Evolutionary conservation across 2,329 filamentous ascomycete species (phyloP).

Genomic region (Alternaria arbusti): DNA sequence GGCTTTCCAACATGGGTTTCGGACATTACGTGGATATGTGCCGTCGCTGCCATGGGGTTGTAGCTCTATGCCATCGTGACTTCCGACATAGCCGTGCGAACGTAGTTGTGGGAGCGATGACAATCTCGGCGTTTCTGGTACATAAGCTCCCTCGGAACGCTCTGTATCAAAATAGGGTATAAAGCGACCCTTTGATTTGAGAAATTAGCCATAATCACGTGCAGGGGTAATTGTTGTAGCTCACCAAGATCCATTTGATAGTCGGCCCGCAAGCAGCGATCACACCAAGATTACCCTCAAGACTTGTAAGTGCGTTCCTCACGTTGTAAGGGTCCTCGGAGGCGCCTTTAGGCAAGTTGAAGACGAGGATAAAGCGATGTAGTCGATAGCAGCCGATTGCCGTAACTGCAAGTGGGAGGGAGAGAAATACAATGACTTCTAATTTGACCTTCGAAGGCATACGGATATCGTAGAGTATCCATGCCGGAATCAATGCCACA

Average conservation of each 20-base stretch:
- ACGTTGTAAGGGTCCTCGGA: conserved; percentile 9
- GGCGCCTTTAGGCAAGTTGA: neutral
- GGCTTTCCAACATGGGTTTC: neutral
- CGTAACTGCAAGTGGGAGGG: conserved; percentile 9
- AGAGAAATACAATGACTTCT: conserved; percentile 5
- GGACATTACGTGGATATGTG: neutral
- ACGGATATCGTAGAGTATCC: conserved; percentile 9
- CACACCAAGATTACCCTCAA: conserved; percentile 13
- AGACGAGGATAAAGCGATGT: conserved; percentile 1
- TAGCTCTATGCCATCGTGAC: neutral
- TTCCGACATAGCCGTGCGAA: neutral
- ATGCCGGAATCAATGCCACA: conserved; percentile 13
- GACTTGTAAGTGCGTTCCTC: conserved; percentile 7
- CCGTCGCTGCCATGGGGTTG: neutral
- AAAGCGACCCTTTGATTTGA: neutral
- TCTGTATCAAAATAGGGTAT: conserved; percentile 9
- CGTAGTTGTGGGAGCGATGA: neutral
- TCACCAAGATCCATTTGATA: conserved; percentile 15
- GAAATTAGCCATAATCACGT: too few species aligned
- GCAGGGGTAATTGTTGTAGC: neutral
- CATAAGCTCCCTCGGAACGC: too few species aligned
- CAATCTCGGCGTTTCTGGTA: too few species aligned
- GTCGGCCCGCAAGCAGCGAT: conserved; percentile 13
- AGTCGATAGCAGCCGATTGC: conserved; percentile 16
- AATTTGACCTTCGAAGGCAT: conserved; percentile 10